Percentiles rank a stretch among this genome's conserved stretches.
Conservation (phyloP, 768 basidiomycete species). For the Boletales sp. region DNA sequence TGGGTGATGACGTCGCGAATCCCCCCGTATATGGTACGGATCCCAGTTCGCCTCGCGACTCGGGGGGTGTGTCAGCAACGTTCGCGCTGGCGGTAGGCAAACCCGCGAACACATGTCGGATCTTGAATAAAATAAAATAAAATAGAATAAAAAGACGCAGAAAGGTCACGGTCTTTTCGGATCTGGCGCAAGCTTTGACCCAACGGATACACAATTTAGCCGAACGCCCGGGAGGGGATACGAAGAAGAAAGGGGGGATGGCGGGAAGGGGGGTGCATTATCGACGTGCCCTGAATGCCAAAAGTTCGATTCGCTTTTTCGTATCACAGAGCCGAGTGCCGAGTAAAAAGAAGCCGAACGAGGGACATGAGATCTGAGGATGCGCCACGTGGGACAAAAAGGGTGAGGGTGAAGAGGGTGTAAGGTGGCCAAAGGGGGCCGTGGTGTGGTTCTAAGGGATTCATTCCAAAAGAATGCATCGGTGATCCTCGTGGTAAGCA, state of each 20-base stretch:
- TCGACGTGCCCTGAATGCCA: not conserved
- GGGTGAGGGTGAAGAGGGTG: not conserved
- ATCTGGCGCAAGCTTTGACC: too few relatives aligned
- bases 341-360: constrained; percentile 1
- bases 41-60: too few relatives aligned
- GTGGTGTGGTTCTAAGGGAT: too few relatives aligned
- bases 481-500: constrained; percentile 14
- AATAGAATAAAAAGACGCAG: too few relatives aligned
- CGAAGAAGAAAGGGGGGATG: too few relatives aligned
- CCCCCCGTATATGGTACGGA: too few relatives aligned
- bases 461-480: constrained; percentile 1
- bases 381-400: not conserved
- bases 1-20: too few relatives aligned
- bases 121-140: too few relatives aligned
- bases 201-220: constrained; percentile 7
- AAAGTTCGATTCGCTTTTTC: constrained; percentile 2
- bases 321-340: constrained; percentile 6
- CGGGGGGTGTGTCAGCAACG: too few relatives aligned
- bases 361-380: not conserved
- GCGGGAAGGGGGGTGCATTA: constrained; percentile 1
- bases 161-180: too few relatives aligned
- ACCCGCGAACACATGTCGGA: too few relatives aligned
- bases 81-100: too few relatives aligned
- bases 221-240: constrained; percentile 2
- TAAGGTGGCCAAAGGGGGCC: not conserved